These are phyloP conservation scores for Eucalyptus erythrocorys DNA, from an alignment of 345 rosid species.

Conservation along the genomic window DNA sequence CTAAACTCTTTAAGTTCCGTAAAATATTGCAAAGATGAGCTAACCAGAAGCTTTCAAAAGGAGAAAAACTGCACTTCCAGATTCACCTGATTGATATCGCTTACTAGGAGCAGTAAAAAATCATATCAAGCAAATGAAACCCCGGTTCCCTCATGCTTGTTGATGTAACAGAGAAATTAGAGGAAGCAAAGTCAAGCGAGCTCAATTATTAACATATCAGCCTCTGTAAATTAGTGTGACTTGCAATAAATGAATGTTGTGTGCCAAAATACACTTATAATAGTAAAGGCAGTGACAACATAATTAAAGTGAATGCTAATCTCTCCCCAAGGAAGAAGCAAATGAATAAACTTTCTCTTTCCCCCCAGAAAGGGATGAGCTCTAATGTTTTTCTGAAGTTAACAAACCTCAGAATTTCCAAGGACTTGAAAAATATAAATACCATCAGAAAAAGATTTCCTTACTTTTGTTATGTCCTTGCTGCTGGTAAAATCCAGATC, in stretches of 20 bases:
- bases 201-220: not conserved
- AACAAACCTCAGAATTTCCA: not conserved
- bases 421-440: not conserved
- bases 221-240: not conserved
- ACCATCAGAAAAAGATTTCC: not conserved
- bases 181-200: not conserved
- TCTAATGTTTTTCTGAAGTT: not conserved
- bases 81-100: not conserved
- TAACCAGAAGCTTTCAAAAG: not conserved
- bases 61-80: not conserved
- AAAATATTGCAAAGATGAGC: not conserved
- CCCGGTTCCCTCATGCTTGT: not conserved
- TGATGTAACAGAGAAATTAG: not conserved
- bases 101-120: not conserved
- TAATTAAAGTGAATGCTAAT: not conserved
- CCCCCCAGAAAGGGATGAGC: not conserved
- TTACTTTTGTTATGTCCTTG: constrained; percentile 64
- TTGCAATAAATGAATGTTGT: not conserved
- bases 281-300: not conserved
- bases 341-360: not conserved
- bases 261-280: not conserved
- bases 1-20: not conserved
- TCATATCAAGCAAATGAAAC: not conserved
- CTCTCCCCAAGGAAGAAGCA: not conserved
- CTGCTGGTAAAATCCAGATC: constrained; percentile 84